Base-by-base conservation (phyloP, 257 asterid species). In the Solanum clarkiae region DNA sequence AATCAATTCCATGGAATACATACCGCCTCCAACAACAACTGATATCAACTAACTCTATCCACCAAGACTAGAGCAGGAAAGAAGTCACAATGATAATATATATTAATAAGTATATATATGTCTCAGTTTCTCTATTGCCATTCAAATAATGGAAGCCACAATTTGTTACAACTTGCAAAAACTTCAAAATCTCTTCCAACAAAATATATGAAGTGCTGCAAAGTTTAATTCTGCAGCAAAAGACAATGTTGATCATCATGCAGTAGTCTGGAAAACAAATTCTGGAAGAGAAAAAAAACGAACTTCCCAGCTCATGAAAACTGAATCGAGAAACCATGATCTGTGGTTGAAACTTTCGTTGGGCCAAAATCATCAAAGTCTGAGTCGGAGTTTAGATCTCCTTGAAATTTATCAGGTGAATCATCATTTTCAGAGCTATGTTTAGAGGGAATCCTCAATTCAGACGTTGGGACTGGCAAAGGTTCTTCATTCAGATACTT, bases 401-500 rank as follows among this genome's bases (percentile, higher is more conserved):
- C 85, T 54, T 82, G 86, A 60, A 94, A 91, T 13, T 93, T 92
- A 13, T 82, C 84, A 3, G 92, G 85, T 24, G 93, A 91, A 85
- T 89, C 95, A 77, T 91, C 98, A n/a, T 91, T 92, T 1, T 84
- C 86, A 79, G 69, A 85, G 87, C 90, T 91, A 40, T 88, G 90
- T 81, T 89, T 91, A 4, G 94, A 83, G 42, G 99, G 99, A 80
- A 97, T 90, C 87, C 98, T 91, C 84, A 97, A 88, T 87, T 93
- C 95, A 57, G 95, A 88, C 15, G 91, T 36, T 20, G 92, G 90
- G 16, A 90, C 90, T 0, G 99, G 98, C 10, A 92, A 86, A 45
- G 99, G 99, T 54, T 93, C 98, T 89, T 93, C 97, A 11, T 87
- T 94, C 84, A 97, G 89, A 90, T 97, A 97, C 89, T 91, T 95